Evolutionary conservation across 78 protist species (phyloP), one percentile per base, ranked within the genome.

Genomic region (Planoprotostelium fungivorum): DNA sequence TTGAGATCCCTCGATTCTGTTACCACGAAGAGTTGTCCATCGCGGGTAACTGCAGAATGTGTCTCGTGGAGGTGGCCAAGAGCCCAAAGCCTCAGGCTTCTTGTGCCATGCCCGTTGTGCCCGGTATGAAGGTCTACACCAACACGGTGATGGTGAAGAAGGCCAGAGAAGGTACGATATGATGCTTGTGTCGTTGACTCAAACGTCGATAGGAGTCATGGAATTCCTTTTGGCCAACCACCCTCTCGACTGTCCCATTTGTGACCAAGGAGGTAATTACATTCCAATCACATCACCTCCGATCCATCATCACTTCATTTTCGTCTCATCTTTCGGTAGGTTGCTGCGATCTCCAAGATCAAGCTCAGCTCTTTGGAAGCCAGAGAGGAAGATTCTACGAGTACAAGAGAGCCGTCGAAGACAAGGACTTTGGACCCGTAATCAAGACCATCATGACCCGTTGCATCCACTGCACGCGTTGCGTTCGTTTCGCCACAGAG

Each of bases 31-130:
- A 92, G 35, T 90, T 96, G 28, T 83, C 97, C 31, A 90, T 96
- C 36, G 97, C 97, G n/a, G 98, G 98, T 83, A 96, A 96, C 92
- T 96, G 98, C 91, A 94, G 98, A 38, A 96, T 96, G 98, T 96
- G 98, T 86, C 94, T 96, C 35, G 98, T 96, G 34, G 96, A 96
- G 92, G 95, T 96, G 73, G 85, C 93, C 84, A 93, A 93, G 89
- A 28, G 93, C 31, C 94, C 95, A 0, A 96, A 96, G 94, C 96
- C 96, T 1, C 92, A 91, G 28, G 98, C 98, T 34, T 88, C 96
- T 34, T 96, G 98, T 90, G 98, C 97, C 73, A 90, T 92, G 93
- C 98, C 96, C 34, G 86, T 88, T 23, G 91, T 89, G 90, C 95
- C 95, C 29, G 94, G 93, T 37, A 96, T 96, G 97, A 39, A 51